Evolutionary conservation across 2,329 filamentous ascomycete species (phyloP), one percentile per base, ranked within the genome.

Genomic region (Colletotrichum acutatum): DNA sequence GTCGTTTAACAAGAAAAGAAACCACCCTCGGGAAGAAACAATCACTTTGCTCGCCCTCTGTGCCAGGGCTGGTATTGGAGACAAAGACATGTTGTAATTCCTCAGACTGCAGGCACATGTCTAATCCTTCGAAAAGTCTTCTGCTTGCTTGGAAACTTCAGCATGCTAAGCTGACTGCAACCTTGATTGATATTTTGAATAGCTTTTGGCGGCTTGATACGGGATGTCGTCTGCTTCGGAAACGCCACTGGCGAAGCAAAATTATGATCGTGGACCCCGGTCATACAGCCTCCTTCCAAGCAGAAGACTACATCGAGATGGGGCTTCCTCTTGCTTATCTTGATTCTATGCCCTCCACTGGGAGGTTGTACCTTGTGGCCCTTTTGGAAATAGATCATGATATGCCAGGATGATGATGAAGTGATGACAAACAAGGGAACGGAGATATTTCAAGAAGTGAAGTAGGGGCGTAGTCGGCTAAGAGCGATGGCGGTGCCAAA

Each of bases 351-450:
- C 37, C 9, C 16, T 52, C 49, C 52, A 22, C 65, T 63, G 24
- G 58, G 34, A 57, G 24, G 30, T 63, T 32, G 46, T 67, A 32
- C 46, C 58, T 6, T 54, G 68, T 46, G 46, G 59, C 24, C 58
- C 6, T 54, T 24, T 57, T 32, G 30, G 22, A 62, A 67, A 32
- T 59, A 59, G 32, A 22, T 26, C 34, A 32, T 49, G 42, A 26
- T 49, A 60, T 22, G 56, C 22, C 34, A 30, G 49, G 46, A 46
- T 34, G 22, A 19, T 32, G 46, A 46, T 34, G 22, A 28, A 22
- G 57, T 14, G 49, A 28, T 32, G 30, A 37, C 65, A 54, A 72
- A 72, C 66, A 72, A 72, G 59, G 66, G 16, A 60, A 57, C 53
- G 26, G 59, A 37, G 16, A 16, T 72, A 70, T 56, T 65, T 60